Conservation (phyloP, 345 rosid species). For the Gossypioides kirkii region DNA sequence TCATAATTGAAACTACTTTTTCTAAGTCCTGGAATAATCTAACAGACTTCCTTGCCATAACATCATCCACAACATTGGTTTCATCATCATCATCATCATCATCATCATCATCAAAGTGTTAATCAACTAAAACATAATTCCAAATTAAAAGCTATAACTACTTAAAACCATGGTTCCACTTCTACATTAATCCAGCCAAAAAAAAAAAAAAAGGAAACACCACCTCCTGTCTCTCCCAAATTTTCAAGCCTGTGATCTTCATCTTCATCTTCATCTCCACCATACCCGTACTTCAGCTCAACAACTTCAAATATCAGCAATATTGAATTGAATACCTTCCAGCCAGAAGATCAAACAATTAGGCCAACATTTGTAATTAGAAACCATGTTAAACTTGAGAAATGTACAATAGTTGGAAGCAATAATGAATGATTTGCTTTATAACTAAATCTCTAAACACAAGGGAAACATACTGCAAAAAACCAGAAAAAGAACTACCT, state of each 20-base stretch:
- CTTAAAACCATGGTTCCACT: not conserved
- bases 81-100: not conserved
- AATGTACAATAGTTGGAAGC: not conserved
- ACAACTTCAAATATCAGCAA: not conserved
- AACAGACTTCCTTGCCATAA: not conserved
- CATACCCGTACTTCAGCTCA: not conserved
- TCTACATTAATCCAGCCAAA: not conserved
- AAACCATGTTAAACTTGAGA: not conserved
- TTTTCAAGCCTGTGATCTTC: not conserved
- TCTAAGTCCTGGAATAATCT: not conserved
- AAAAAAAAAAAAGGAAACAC: not conserved
- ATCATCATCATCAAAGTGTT: not conserved
- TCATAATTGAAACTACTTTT: not conserved
- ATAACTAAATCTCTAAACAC: not conserved
- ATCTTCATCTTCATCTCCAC: not conserved
- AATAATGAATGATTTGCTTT: not conserved
- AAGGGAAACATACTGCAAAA: not conserved
- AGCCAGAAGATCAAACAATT: not conserved
- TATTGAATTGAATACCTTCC: not conserved
- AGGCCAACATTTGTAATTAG: not conserved
- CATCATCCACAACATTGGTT: not conserved
- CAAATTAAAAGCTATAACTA: not conserved
- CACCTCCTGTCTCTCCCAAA: not conserved
- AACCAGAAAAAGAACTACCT: not conserved
- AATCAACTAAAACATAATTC: not conserved